A percentile compares a stretch with the other conserved stretches of the same genome.
phyloP scores from a whole-genome alignment of 768 basidiomycete species.

The Crucibulum laeve region DNA sequence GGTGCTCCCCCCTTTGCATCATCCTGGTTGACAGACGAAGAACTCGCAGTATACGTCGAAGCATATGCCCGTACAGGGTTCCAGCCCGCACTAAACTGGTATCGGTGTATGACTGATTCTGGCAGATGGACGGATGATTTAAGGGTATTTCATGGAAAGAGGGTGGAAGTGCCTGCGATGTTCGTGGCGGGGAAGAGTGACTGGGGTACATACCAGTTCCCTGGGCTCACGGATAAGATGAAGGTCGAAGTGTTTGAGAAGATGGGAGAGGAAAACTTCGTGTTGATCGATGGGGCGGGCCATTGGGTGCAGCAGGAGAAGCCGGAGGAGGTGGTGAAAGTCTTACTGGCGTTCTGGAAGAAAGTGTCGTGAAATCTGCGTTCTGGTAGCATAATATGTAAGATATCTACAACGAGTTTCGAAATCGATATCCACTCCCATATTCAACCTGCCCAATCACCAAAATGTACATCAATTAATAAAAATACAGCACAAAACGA shows the following conservation, averaged over 20 bases:
- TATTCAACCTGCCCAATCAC: background rate
- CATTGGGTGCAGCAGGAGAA: constrained; percentile 65
- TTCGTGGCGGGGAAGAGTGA: constrained; percentile 53
- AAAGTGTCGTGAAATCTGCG: background rate
- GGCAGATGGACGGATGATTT: constrained; percentile 33
- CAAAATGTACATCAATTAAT: background rate
- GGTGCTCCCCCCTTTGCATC: constrained; percentile 26
- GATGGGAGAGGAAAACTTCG: constrained; percentile 40
- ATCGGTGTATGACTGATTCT: constrained; percentile 36
- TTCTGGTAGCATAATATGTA: background rate
- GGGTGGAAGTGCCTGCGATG: constrained; percentile 48
- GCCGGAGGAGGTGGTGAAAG: constrained; percentile 35
- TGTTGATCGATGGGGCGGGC: constrained; percentile 52
- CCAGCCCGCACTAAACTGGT: constrained; percentile 60
- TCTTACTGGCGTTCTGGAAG: constrained; percentile 31
- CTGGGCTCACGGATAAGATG: constrained; percentile 46
- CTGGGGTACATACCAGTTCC: constrained; percentile 58
- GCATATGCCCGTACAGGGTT: constrained; percentile 53
- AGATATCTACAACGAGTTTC: too few relatives aligned
- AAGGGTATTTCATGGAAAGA: constrained; percentile 38
- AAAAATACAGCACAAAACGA: constrained; percentile 1
- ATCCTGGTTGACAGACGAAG: constrained; percentile 47
- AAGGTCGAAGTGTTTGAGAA: constrained; percentile 21
- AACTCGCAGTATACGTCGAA: constrained; percentile 42
- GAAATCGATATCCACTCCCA: background rate